A percentile compares a stretch with the other conserved stretches of the same genome.
phyloP scores from a whole-genome alignment of 805 yeast species.

The Kluyveromyces wickerhamii region DNA sequence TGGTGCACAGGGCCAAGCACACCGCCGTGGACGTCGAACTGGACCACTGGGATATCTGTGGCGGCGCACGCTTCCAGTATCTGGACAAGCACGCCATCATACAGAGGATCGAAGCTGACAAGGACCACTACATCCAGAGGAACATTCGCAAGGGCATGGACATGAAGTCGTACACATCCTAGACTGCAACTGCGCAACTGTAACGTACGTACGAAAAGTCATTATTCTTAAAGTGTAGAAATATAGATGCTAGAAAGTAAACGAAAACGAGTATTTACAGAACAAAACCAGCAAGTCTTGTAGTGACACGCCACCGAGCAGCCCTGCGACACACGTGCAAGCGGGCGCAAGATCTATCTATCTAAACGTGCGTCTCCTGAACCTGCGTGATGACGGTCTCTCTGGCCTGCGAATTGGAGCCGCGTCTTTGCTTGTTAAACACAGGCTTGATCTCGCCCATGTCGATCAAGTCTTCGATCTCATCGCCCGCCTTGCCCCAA shows the following conservation, averaged over 20 bases:
- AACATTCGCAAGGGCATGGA: constrained; percentile 77
- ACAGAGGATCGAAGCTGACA: constrained; percentile 59
- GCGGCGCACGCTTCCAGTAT: constrained; percentile 55
- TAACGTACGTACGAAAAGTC: too few species aligned
- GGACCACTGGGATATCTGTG: too few species aligned
- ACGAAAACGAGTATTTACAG: too few species aligned
- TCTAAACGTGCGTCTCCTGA: constrained; percentile 16
- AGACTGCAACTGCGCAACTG: too few species aligned
- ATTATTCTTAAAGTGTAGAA: too few species aligned
- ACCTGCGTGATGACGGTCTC: constrained; percentile 34
- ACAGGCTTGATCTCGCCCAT: constrained; percentile 47
- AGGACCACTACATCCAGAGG: constrained; percentile 72
- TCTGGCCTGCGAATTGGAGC: constrained; percentile 39
- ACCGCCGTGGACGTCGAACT: too few species aligned
- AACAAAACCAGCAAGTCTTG: too few species aligned
- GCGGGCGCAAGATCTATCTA: too few species aligned
- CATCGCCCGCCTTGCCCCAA: constrained; percentile 84
- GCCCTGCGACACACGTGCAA: too few species aligned
- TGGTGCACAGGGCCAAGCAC: constrained; percentile 22
- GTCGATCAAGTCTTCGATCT: constrained; percentile 53
- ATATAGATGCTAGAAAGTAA: too few species aligned
- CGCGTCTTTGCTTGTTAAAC: constrained; percentile 40
- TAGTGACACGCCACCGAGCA: too few species aligned
- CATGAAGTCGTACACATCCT: too few species aligned
- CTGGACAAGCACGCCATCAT: constrained; percentile 68